phyloP scores from a whole-genome alignment of 2,329 filamentous ascomycete species.

The Endoconidiophora laricicola region DNA sequence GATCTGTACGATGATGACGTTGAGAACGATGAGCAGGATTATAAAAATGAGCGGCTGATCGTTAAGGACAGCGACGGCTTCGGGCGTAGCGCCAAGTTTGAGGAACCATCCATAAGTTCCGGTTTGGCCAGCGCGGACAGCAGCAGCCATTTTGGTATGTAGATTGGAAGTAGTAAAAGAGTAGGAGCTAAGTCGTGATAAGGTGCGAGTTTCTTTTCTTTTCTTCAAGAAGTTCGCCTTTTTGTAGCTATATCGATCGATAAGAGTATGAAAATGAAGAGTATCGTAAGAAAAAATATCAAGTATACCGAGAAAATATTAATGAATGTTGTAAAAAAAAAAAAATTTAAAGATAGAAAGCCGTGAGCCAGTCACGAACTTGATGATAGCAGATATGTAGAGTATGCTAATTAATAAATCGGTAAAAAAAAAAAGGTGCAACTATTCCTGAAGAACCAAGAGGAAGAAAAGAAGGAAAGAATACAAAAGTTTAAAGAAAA shows the following conservation, averaged over 20 bases:
- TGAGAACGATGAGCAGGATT: conserved; percentile 37
- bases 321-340: not conserved
- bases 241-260: too few species aligned
- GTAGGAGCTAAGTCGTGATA: conserved; percentile 1
- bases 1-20: conserved; percentile 30
- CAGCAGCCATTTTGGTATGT: conserved; percentile 11
- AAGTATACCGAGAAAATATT: not conserved
- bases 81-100: conserved; percentile 38
- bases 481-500: conserved; percentile 3
- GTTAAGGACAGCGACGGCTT: conserved; percentile 43
- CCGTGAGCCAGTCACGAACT: conserved; percentile 1
- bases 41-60: conserved; percentile 44
- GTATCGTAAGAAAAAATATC: not conserved
- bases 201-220: not conserved
- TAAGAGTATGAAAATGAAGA: too few species aligned
- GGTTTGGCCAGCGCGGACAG: conserved; percentile 11
- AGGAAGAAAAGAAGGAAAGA: conserved; percentile 13
- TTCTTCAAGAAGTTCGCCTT: not conserved
- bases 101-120: conserved; percentile 41
- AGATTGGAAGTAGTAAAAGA: conserved; percentile 9
- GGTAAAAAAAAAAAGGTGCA: not conserved
- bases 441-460: not conserved
- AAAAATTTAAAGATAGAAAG: not conserved
- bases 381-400: not conserved
- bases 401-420: not conserved